Base-by-base conservation (phyloP, 768 basidiomycete genomes). In the Amanita inopinata region DNA sequence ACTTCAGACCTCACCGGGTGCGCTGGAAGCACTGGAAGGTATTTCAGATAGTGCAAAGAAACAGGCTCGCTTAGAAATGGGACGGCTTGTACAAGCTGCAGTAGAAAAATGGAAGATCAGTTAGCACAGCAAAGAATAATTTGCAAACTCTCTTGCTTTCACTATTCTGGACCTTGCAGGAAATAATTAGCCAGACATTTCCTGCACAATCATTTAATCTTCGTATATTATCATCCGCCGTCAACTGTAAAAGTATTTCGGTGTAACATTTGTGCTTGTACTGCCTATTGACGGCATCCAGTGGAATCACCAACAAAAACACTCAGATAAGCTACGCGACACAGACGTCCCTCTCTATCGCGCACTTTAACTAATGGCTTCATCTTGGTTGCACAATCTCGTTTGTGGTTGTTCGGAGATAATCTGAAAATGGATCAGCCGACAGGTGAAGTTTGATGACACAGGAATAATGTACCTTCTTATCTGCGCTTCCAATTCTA, bases 31-130 rank as follows among this genome's bases (percentile, higher is more conserved):
- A 23, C 67, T 88, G 5, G 80, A 85, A 40, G 85, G 84, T 3
- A 83, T 90, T 46, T 76, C 83, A 0, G 76, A 81, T 43, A 83
- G 80, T 51, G 84, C 86, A 32, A 89, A 88, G 70, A 85, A 84
- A 55, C 78, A 84, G 50, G 87, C 84, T 15, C 76, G 74, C 51
- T 71, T 76, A 34, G 86, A 89, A 48, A 83, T 88, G 77, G 69
- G 74, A 3, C 64, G 76, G 45, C 63, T 89, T 23, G 75, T 88
- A 27, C 75, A 78, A 54, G 75, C 78, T 28, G 78, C 84, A 19
- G 74, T 86, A 23, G 74, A 80, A 40, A 83, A 85, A 52, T 89
- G 86, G 86, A 78, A 74, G 46, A 73, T 85, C 40, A 58, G 58
- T 53, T 67, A 53, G 47, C 25, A 37, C 11, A n/a, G n/a, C n/a